These are phyloP conservation scores for Colletotrichum sp. DNA, from an alignment of 2,329 filamentous ascomycete genomes.

Conservation along the genomic window DNA sequence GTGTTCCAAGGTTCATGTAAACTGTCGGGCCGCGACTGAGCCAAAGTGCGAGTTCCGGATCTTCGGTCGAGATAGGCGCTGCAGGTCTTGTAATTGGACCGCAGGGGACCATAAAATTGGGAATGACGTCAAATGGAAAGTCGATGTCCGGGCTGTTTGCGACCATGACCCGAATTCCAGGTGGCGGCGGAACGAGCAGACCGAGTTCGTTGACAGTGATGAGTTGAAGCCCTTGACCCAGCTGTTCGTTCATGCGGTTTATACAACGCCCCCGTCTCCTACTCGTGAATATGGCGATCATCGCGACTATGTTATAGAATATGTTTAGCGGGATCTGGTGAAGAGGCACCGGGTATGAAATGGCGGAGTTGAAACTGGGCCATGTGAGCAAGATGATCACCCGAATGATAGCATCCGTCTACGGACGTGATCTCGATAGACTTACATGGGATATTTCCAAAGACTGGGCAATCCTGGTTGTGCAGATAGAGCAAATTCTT, in stretches of 20 bases:
- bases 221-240: not conserved
- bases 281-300: not conserved
- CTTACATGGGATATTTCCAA: not conserved
- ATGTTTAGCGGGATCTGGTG: not conserved
- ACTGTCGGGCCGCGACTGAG: constrained; percentile 45
- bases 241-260: not conserved
- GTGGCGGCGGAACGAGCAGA: not conserved
- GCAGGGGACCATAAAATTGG: constrained; percentile 19
- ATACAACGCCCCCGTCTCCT: not conserved
- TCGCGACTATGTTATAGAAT: not conserved
- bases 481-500: not conserved
- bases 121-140: not conserved
- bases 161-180: not conserved
- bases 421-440: not conserved
- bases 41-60: constrained; percentile 48
- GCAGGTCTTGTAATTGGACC: constrained; percentile 51
- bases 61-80: constrained; percentile 38
- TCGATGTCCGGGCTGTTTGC: not conserved
- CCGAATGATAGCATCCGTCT: not conserved
- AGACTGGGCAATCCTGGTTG: not conserved
- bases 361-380: not conserved
- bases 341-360: not conserved
- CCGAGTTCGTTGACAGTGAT: not conserved
- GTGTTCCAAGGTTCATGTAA: constrained; percentile 52
- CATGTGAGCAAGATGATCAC: not conserved